Percentiles rank a stretch among this genome's conserved stretches.
These are phyloP conservation scores for Penicillium sp. DNA, from an alignment of 2,329 filamentous ascomycete genomes.

Conservation along the genomic window DNA sequence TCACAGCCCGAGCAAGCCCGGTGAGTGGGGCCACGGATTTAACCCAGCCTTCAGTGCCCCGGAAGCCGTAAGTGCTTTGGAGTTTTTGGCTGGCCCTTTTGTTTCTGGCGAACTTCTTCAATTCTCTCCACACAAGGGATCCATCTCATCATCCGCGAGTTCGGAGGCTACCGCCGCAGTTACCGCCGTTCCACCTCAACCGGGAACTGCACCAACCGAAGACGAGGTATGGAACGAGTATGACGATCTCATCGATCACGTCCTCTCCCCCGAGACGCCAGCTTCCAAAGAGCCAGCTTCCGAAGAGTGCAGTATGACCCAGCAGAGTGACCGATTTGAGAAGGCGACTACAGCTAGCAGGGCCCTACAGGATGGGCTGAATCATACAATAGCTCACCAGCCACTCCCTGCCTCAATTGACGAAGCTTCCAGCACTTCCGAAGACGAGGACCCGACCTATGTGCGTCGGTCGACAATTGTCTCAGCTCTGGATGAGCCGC, in stretches of 20 bases:
- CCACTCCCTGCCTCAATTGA: constrained; percentile 9
- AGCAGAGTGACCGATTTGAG: constrained; percentile 26
- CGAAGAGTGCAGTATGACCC: constrained; percentile 6
- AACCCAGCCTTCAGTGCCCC: constrained; percentile 32
- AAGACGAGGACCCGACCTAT: constrained; percentile 33
- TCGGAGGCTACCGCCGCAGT: constrained; percentile 58
- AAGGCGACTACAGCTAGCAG: constrained; percentile 35
- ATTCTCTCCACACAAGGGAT: constrained; percentile 68
- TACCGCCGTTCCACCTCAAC: constrained; percentile 60
- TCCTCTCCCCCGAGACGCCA: constrained; percentile 45
- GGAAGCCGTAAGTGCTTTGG: constrained; percentile 23
- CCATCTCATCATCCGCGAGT: constrained; percentile 57
- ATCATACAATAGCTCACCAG: constrained; percentile 12
- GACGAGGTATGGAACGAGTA: constrained; percentile 96
- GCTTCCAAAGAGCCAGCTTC: constrained; percentile 11
- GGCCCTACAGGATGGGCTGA: constrained; percentile 34
- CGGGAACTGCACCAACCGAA: constrained; percentile 59
- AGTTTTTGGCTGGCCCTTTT: constrained; percentile 35
- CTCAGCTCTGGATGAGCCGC: constrained; percentile 45
- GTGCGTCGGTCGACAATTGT: constrained; percentile 48
- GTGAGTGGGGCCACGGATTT: constrained; percentile 22
- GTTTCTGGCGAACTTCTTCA: constrained; percentile 59
- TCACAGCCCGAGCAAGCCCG: constrained; percentile 19
- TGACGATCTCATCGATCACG: constrained; percentile 75
- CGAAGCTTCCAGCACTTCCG: constrained; percentile 21